Conservation (phyloP, 129 eudicot genomes). For the Sambucus nigra region DNA sequence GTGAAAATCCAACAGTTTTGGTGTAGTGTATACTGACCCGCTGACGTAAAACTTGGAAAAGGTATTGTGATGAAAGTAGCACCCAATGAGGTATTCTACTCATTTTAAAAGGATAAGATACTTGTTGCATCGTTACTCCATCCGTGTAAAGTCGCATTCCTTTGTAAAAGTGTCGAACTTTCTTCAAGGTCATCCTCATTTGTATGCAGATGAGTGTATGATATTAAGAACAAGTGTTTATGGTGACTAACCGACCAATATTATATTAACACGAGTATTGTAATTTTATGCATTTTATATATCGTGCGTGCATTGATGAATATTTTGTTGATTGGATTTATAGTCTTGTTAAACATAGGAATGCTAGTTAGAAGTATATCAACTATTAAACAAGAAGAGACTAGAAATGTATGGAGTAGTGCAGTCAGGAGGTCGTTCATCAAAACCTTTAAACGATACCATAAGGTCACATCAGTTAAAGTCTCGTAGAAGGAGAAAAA, state of each 20-base stretch:
- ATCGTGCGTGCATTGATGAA: not conserved
- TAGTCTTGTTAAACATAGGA: conserved; percentile 42
- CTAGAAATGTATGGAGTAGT: conserved; percentile 60
- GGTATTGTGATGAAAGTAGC: conserved; percentile 39
- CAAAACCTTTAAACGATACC: conserved; percentile 45
- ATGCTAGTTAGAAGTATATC: conserved; percentile 67
- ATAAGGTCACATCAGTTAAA: conserved; percentile 41
- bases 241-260: too few relatives aligned
- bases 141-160: too few relatives aligned
- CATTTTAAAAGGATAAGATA: conserved; percentile 69
- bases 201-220: conserved; percentile 71
- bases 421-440: too few relatives aligned
- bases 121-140: too few relatives aligned
- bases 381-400: conserved; percentile 43
- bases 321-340: conserved; percentile 27
- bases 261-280: too few relatives aligned
- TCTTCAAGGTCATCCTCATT: conserved; percentile 66
- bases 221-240: too few relatives aligned
- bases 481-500: conserved; percentile 55
- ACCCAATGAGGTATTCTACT: conserved; percentile 82
- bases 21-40: too few relatives aligned
- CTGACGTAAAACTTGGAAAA: too few relatives aligned
- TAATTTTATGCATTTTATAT: too few relatives aligned
- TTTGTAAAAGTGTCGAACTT: too few relatives aligned
- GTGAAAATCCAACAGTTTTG: too few relatives aligned